phyloP scores from a whole-genome alignment of 78 protist genomes.

The Dictyostelium purpureum region DNA sequence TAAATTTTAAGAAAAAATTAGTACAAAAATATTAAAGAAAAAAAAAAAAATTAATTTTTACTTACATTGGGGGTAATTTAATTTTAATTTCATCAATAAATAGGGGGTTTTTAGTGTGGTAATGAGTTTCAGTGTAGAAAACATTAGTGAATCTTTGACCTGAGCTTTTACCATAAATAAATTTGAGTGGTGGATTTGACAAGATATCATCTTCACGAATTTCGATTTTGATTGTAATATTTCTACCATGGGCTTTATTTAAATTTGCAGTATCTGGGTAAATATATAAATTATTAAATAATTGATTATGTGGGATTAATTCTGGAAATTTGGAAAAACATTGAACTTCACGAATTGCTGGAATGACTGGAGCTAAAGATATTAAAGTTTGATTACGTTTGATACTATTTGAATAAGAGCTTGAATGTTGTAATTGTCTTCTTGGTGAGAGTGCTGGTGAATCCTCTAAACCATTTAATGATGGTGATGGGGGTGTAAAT shows the following conservation, averaged over 20 bases:
- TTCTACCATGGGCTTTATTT: constrained; percentile 54
- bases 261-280: constrained; percentile 53
- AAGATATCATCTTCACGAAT: constrained; percentile 35
- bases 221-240: constrained; percentile 38
- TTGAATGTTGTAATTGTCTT: background rate
- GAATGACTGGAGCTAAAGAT: constrained; percentile 31
- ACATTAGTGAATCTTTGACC: background rate
- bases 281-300: constrained; percentile 54
- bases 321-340: constrained; percentile 34
- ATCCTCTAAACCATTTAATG: background rate
- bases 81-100: constrained; percentile 65
- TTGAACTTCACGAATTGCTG: constrained; percentile 58
- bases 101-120: constrained; percentile 70
- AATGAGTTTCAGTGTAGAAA: constrained; percentile 57
- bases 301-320: constrained; percentile 36
- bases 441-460: constrained; percentile 5
- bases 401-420: background rate
- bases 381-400: background rate
- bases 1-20: background rate
- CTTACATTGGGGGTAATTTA: constrained; percentile 32
- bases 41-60: background rate
- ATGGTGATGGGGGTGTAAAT: background rate
- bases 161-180: constrained; percentile 45
- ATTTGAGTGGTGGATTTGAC: background rate
- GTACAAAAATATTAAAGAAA: background rate